Evolutionary conservation across 2,329 filamentous ascomycete genomes (phyloP), one percentile per base, ranked within the genome.

Genomic region (Colletotrichum lindemuthianum): DNA sequence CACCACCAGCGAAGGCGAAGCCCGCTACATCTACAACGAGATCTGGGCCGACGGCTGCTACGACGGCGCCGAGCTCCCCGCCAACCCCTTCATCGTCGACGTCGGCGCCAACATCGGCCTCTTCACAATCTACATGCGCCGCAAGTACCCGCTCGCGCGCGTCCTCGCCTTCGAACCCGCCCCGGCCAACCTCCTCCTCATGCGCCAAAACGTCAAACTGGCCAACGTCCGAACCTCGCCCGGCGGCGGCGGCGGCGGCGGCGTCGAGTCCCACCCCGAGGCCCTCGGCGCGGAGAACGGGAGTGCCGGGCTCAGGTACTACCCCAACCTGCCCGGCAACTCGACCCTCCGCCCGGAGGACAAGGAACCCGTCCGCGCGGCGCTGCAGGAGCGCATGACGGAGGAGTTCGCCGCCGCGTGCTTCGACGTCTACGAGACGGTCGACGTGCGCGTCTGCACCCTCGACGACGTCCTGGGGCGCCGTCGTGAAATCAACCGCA

Each of bases 101-200:
- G 70, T 61, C n/a, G 72, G 72, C 15, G 72, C 69, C 47, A 70
- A 73, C 56, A 71, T 73, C 36, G 72, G 72, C 43, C 44, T 73
- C 32, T 73, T 73, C 60, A 65, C 59, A 33, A 32, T 72, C 2
- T 73, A 69, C 61, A 71, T 70, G 63, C 73, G 72, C 63, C 15
- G 53, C 8, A 68, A 69, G 51, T 70, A 71, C 43, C 72, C 72
- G 1, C 39, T 15, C 2, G 57, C 71, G n/a, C 60, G 55, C 10
- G 70, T 73, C 61, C 53, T 70, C 16, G 72, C 72, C 2, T 72
- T 73, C 37, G 70, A 73, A 65, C 71, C 72, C 4, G 70, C 66
- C 4, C 71, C 71, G 2, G 32, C 66, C 10, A 71, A 66, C 0
- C 69, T 60, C 52, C 37, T 60, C 24, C 33, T 63, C 1, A 55